phyloP scores from a whole-genome alignment of 805 yeast species.

The Cyberlindnera lachancei region DNA sequence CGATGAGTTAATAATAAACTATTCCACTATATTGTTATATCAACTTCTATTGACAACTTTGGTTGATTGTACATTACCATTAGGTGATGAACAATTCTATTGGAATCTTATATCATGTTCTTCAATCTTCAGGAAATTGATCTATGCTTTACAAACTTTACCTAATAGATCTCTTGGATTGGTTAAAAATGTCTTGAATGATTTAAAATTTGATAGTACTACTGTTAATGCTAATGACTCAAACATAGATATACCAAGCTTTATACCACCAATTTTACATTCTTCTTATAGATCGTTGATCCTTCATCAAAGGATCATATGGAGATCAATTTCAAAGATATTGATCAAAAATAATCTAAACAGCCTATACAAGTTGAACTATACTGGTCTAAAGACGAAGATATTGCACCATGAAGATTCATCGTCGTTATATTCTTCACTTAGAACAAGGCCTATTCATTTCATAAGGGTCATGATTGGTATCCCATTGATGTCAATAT shows the following conservation, averaged over 20 bases:
- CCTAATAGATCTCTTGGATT: constrained; percentile 22
- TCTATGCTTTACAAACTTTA: constrained; percentile 35
- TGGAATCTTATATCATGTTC: constrained; percentile 34
- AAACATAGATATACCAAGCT: too few species aligned
- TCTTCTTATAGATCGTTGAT: too few species aligned
- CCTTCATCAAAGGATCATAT: constrained; percentile 8
- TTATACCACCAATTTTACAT: too few species aligned
- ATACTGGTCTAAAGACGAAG: neutral
- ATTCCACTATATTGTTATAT: constrained; percentile 27
- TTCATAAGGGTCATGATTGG: constrained; percentile 27
- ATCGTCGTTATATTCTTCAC: too few species aligned
- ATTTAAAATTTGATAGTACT: constrained; percentile 13
- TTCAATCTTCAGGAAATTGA: constrained; percentile 24
- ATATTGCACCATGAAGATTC: too few species aligned
- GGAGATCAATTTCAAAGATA: constrained; percentile 12
- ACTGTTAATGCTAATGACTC: too few species aligned
- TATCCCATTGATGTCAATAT: constrained; percentile 29
- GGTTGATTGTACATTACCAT: constrained; percentile 34
- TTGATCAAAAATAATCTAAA: constrained; percentile 13
- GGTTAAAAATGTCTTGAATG: constrained; percentile 18
- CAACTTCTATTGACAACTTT: constrained; percentile 28
- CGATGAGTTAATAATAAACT: constrained; percentile 23
- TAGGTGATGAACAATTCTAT: constrained; percentile 37
- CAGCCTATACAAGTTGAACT: constrained; percentile 13
- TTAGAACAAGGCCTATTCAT: neutral